phyloP scores from a whole-genome alignment of 352 stramenopile genomes.

The Aphanomyces stellatus region DNA sequence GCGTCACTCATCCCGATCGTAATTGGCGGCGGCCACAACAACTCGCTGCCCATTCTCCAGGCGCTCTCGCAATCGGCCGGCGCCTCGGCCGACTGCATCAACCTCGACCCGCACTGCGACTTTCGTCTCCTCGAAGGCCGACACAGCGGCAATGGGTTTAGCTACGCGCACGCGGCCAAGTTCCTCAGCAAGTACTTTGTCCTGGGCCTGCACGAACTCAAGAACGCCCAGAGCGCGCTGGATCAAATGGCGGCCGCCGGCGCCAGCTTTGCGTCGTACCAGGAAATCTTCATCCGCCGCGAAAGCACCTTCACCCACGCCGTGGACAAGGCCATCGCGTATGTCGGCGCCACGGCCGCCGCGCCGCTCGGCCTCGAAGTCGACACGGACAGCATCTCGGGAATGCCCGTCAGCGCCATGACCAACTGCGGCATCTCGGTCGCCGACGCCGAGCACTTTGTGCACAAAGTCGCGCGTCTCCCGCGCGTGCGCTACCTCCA shows the following conservation, averaged over 20 bases:
- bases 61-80: slow-evolving; percentile 2
- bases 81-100: not conserved
- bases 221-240: slow-evolving; percentile 17
- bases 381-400: slow-evolving; percentile 18
- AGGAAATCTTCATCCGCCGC: slow-evolving; percentile 17
- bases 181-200: slow-evolving; percentile 17
- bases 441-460: slow-evolving; percentile 16
- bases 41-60: slow-evolving; percentile 15
- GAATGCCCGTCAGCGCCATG: slow-evolving; percentile 21
- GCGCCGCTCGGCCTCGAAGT: slow-evolving; percentile 15
- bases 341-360: not conserved
- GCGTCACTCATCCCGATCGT: slow-evolving; percentile 11
- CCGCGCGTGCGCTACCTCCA: slow-evolving; percentile 11
- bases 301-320: slow-evolving; percentile 5
- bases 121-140: slow-evolving; percentile 17
- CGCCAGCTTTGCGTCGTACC: slow-evolving; percentile 10
- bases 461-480: slow-evolving; percentile 1
- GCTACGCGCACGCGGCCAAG: slow-evolving; percentile 6
- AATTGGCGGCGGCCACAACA: slow-evolving; percentile 20
- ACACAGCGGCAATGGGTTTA: slow-evolving; percentile 19
- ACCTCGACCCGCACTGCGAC: slow-evolving; percentile 20
- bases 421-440: slow-evolving; percentile 20
- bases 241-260: slow-evolving; percentile 6
- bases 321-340: slow-evolving; percentile 13
- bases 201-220: slow-evolving; percentile 19